Conservation (phyloP, 306 rosid genomes). For the Carpinus fangiana region DNA sequence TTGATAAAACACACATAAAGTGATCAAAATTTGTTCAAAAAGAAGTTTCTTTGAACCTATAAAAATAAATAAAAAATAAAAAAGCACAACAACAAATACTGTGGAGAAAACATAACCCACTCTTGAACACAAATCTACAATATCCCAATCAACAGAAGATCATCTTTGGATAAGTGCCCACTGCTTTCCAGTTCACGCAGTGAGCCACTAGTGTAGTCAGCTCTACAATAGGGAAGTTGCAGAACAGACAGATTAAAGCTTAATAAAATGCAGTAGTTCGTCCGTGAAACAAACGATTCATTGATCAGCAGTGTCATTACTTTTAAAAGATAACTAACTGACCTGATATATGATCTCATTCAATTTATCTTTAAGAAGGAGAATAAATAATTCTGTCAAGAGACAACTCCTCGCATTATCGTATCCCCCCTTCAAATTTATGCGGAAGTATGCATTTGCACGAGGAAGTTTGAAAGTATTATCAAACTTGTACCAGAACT, state of each 20-base stretch:
- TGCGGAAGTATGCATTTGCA: constrained; percentile 83
- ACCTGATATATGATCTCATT: constrained; percentile 92
- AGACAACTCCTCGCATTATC: constrained; percentile 57
- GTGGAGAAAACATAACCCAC: neutral
- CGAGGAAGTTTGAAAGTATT: constrained; percentile 81
- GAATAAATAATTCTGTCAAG: constrained; percentile 72
- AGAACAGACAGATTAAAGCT: neutral
- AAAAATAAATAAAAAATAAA: neutral
- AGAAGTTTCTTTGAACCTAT: neutral
- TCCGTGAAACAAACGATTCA: constrained; percentile 9
- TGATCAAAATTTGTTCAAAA: neutral
- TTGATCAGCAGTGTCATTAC: neutral
- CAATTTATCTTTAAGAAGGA: constrained; percentile 85
- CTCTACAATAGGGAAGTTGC: neutral
- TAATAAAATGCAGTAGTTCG: constrained; percentile 4
- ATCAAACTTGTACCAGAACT: constrained; percentile 93
- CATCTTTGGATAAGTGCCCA: neutral
- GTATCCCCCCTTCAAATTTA: constrained; percentile 87
- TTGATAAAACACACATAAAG: neutral
- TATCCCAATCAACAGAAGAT: neutral
- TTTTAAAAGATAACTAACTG: constrained; percentile 36
- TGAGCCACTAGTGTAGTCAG: neutral
- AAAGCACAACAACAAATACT: neutral
- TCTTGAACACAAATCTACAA: neutral
- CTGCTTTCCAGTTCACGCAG: neutral